These are phyloP conservation scores for Umbelopsis sp. DNA, from an alignment of 192 early-diverging fungal species.

Conservation along the genomic window DNA sequence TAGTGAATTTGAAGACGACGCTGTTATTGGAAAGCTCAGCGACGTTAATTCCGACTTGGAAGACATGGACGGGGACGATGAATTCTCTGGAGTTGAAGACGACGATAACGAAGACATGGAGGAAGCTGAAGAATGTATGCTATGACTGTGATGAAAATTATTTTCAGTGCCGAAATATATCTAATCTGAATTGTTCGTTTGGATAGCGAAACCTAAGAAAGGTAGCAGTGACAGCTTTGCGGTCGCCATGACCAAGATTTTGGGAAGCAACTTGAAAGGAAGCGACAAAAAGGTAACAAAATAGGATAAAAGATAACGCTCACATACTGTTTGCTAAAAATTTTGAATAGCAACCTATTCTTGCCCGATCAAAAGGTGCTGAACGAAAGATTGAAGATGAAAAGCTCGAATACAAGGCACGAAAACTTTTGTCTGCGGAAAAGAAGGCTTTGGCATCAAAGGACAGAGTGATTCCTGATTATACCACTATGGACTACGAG, in stretches of 20 bases:
- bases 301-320: neutral
- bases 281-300: conserved; percentile 42
- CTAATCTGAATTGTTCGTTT: neutral
- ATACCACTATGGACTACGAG: conserved; percentile 83
- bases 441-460: conserved; percentile 65
- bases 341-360: conserved; percentile 67
- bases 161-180: neutral
- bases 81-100: conserved; percentile 42
- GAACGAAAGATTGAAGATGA: conserved; percentile 85
- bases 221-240: conserved; percentile 61
- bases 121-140: conserved; percentile 26
- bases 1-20: neutral
- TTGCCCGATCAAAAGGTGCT: conserved; percentile 79
- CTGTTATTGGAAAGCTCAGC: neutral
- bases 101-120: conserved; percentile 25
- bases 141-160: neutral
- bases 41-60: conserved; percentile 9
- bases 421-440: conserved; percentile 72
- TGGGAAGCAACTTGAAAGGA: conserved; percentile 51
- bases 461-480: conserved; percentile 76
- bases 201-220: conserved; percentile 49
- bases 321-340: neutral
- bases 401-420: conserved; percentile 83
- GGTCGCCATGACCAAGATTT: conserved; percentile 69
- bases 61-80: conserved; percentile 38